Percentiles rank a stretch among this genome's conserved stretches.
Conservation (phyloP, 257 asterid species). For the Ballota nigra region DNA sequence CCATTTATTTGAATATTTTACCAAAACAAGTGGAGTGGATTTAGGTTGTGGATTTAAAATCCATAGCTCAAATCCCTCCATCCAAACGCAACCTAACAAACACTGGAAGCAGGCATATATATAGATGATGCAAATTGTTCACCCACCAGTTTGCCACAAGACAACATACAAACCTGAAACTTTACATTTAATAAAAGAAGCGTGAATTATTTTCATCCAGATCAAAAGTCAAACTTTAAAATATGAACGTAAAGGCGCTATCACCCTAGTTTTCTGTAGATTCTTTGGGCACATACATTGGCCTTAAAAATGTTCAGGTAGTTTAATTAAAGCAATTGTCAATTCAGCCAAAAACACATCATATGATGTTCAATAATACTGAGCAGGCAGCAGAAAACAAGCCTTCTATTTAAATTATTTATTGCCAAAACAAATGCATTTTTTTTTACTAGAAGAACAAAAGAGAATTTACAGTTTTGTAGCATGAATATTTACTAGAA, state of each 20-base stretch:
- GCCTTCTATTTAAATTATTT: background rate
- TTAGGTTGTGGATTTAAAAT: too few relatives aligned
- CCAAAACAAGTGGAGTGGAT: too few relatives aligned
- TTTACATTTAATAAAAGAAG: background rate
- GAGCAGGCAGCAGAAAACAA: background rate
- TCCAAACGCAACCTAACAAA: too few relatives aligned
- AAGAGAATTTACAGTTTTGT: background rate
- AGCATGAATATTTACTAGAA: conserved; percentile 18
- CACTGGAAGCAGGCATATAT: conserved; percentile 1
- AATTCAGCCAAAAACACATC: background rate
- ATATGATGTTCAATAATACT: conserved; percentile 3
- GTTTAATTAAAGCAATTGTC: background rate
- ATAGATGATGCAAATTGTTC: background rate
- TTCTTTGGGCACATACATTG: conserved; percentile 3
- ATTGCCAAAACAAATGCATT: conserved; percentile 4
- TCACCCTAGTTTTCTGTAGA: background rate
- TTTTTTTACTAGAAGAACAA: conserved; percentile 10
- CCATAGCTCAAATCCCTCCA: too few relatives aligned
- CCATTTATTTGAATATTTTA: too few relatives aligned
- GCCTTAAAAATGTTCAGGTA: background rate
- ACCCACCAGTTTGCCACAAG: background rate
- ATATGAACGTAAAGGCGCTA: background rate
- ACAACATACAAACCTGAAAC: background rate
- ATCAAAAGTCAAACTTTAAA: background rate
- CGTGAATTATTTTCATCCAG: background rate